Percentiles rank a stretch among this genome's conserved stretches.
phyloP scores from a whole-genome alignment of 192 early-diverging fungal genomes.

The Funneliformis mosseae region DNA sequence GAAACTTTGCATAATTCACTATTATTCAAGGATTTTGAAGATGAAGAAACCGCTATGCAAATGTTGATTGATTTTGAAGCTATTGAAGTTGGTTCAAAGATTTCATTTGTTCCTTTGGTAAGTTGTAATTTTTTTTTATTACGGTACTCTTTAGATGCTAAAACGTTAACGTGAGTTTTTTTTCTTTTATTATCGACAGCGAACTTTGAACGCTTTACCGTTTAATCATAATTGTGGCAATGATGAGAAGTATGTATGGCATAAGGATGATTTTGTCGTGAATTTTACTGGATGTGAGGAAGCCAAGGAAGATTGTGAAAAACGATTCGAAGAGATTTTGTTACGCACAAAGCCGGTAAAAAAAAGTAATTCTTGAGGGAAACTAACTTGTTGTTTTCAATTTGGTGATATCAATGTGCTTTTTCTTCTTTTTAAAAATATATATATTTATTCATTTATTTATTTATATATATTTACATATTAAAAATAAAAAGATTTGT shows the following conservation, averaged over 20 bases:
- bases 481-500: too few relatives aligned
- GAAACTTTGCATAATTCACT: background rate
- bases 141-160: background rate
- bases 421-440: too few relatives aligned
- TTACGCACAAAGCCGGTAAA: background rate
- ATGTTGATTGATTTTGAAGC: constrained; percentile 3
- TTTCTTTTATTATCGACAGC: constrained; percentile 7
- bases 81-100: background rate
- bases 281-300: constrained; percentile 13
- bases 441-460: too few relatives aligned
- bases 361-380: background rate
- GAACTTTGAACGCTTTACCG: constrained; percentile 5
- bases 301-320: background rate
- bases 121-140: background rate
- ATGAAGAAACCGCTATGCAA: constrained; percentile 1
- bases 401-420: too few relatives aligned
- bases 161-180: background rate
- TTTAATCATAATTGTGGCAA: background rate
- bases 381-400: too few relatives aligned
- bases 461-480: too few relatives aligned
- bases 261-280: constrained; percentile 18
- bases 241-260: background rate
- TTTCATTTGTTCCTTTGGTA: background rate
- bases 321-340: background rate
- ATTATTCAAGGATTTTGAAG: background rate